Evolutionary conservation across 371 early-diverging fungal genomes (phyloP), one percentile per base, ranked within the genome.

Genomic region (Chytridium lagenaria): DNA sequence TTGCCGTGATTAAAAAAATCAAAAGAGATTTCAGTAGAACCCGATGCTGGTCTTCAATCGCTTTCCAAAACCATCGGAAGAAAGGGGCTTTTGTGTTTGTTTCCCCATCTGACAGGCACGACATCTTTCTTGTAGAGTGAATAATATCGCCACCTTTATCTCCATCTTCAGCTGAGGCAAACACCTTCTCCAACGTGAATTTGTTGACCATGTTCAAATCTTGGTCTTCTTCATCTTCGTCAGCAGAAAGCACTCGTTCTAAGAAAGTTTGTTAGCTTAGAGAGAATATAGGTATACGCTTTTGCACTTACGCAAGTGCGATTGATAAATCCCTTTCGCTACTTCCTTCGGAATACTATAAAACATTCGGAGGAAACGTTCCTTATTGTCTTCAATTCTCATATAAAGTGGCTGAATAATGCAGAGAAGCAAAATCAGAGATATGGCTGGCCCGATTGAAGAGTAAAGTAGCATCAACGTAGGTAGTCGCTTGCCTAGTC

Each of bases 331-430:
- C 1, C 73, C 79, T 55, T 71, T 74, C 12, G 78, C 78, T 2
- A 78, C 73, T 10, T 79, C 78, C 44, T 77, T 77, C 2, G 77
- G 77, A 16, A 77, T 77, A 37, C 74, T 71, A 39, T 69, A 77
- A 44, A 77, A 77, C 72, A 77, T 77, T 15, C 40, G 30, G 30
- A 77, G 40, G 63, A 76, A 77, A 33, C 63, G 33, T 31, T 69
- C 50, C 59, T 77, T 44, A 34, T 66, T 70, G 26, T 40, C n/a
- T 36, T 78, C 67, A n/a, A 81, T 75, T 22, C 22, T 16, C 16
- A 38, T 31, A 52, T 78, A 77, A 5, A 81, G 23, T 1, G 81
- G 81, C 71, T 74, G 75, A 12, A 77, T 69, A 15, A 73, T 1
- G 5, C 63, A 37, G n/a, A 77, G 0, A n/a, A 72, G 70, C 0